Evolutionary conservation across 2,329 filamentous ascomycete genomes (phyloP).

Genomic region (Tolypocladium pustulatum): DNA sequence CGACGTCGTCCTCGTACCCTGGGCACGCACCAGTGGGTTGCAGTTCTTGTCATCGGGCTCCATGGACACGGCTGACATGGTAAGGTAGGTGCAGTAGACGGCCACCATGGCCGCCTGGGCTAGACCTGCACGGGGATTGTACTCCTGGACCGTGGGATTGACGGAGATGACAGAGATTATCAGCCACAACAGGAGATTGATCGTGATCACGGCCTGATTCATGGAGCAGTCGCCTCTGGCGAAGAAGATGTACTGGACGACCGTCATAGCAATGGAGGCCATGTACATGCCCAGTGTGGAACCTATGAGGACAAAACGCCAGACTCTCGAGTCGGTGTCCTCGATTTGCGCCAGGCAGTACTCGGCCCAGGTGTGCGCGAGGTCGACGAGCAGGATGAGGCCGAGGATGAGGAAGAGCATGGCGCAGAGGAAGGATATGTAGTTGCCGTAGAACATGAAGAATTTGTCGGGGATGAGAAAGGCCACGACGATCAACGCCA

Average conservation of each 20-base stretch:
- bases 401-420: constrained; percentile 92
- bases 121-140: constrained; percentile 85
- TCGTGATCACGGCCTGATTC: constrained; percentile 93
- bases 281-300: constrained; percentile 93
- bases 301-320: constrained; percentile 80
- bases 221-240: constrained; percentile 72
- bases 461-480: constrained; percentile 94
- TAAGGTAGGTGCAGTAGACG: constrained; percentile 96
- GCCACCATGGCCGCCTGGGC: constrained; percentile 98
- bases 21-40: constrained; percentile 81
- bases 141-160: constrained; percentile 80
- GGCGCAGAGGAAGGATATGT: constrained; percentile 76
- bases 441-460: constrained; percentile 94
- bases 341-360: constrained; percentile 93
- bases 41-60: constrained; percentile 88
- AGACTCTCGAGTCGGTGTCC: constrained; percentile 70
- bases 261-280: constrained; percentile 82
- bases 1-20: constrained; percentile 80
- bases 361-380: constrained; percentile 95
- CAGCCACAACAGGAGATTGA: constrained; percentile 81
- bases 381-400: constrained; percentile 82
- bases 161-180: constrained; percentile 76
- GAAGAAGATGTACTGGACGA: constrained; percentile 97
- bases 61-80: constrained; percentile 97
- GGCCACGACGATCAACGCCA: constrained; percentile 75